phyloP scores from a whole-genome alignment of 495 filamentous ascomycete species.

The Talaromyces ruber region DNA sequence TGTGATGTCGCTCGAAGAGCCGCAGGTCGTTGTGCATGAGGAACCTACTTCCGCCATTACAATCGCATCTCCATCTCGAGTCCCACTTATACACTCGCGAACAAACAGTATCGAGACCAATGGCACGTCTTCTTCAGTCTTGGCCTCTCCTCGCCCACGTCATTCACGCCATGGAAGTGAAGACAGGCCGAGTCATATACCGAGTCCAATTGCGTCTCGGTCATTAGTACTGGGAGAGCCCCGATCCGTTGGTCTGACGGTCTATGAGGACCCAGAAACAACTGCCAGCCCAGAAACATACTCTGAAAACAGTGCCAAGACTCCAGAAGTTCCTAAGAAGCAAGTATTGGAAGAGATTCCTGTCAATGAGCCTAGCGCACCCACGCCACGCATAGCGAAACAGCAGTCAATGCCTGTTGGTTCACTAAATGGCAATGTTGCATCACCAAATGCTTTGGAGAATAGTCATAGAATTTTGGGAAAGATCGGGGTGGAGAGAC shows the following conservation, averaged over 20 bases:
- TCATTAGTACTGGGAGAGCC: constrained; percentile 10
- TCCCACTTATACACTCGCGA: background rate
- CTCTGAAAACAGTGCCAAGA: background rate
- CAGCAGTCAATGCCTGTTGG: constrained; percentile 6
- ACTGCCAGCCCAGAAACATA: constrained; percentile 10
- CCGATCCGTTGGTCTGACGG: constrained; percentile 34
- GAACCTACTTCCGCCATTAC: background rate
- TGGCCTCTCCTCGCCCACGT: constrained; percentile 1
- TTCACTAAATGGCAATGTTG: background rate
- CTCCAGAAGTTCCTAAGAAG: background rate
- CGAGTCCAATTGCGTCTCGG: constrained; percentile 5
- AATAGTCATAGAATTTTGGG: constrained; percentile 16
- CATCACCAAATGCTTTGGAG: background rate
- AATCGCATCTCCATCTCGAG: background rate
- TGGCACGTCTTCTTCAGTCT: background rate
- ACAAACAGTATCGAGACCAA: constrained; percentile 5
- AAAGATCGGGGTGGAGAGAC: constrained; percentile 14
- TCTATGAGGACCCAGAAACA: constrained; percentile 53
- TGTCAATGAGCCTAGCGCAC: constrained; percentile 19
- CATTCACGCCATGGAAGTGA: constrained; percentile 5
- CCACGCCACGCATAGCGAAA: constrained; percentile 12
- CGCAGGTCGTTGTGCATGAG: background rate
- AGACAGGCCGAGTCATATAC: background rate
- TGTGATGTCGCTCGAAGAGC: background rate
- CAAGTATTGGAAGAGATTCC: constrained; percentile 19